phyloP scores from a whole-genome alignment of 805 yeast genomes.

The Candida parachauliodes region DNA sequence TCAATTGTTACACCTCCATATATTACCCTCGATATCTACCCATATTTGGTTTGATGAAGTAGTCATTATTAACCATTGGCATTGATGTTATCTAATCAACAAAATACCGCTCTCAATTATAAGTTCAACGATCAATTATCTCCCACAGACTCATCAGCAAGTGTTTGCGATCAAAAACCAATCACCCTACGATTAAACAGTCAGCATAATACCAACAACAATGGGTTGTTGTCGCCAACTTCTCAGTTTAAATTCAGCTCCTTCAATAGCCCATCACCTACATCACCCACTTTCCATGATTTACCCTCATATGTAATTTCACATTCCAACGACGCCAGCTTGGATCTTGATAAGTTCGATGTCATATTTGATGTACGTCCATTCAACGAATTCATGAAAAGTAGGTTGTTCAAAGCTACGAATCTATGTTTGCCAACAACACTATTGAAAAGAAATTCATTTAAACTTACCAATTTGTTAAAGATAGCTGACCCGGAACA shows the following conservation, averaged over 20 bases:
- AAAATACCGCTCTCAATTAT: too few species aligned
- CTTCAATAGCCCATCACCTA: slow-evolving; percentile 7
- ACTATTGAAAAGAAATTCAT: slow-evolving; percentile 35
- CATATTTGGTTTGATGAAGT: too few species aligned
- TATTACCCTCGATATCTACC: too few species aligned
- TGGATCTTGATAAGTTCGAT: slow-evolving; percentile 3
- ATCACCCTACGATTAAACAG: not conserved
- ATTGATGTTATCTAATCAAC: too few species aligned
- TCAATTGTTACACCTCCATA: too few species aligned
- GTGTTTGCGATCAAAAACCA: too few species aligned
- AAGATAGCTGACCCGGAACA: slow-evolving; percentile 20
- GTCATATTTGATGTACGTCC: slow-evolving; percentile 37
- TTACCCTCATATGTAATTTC: slow-evolving; percentile 4
- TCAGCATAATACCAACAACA: not conserved
- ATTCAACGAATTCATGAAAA: slow-evolving; percentile 29
- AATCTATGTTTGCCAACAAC: slow-evolving; percentile 45
- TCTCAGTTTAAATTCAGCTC: too few species aligned
- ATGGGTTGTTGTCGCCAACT: too few species aligned
- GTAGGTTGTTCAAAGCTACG: slow-evolving; percentile 28
- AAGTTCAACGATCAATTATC: too few species aligned
- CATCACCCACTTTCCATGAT: slow-evolving; percentile 4
- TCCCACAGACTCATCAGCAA: too few species aligned
- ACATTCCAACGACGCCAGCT: not conserved
- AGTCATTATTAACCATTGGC: too few species aligned
- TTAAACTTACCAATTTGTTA: slow-evolving; percentile 29